Evolutionary conservation across 805 yeast species (phyloP).

Genomic region (Torulaspora quercuum): DNA sequence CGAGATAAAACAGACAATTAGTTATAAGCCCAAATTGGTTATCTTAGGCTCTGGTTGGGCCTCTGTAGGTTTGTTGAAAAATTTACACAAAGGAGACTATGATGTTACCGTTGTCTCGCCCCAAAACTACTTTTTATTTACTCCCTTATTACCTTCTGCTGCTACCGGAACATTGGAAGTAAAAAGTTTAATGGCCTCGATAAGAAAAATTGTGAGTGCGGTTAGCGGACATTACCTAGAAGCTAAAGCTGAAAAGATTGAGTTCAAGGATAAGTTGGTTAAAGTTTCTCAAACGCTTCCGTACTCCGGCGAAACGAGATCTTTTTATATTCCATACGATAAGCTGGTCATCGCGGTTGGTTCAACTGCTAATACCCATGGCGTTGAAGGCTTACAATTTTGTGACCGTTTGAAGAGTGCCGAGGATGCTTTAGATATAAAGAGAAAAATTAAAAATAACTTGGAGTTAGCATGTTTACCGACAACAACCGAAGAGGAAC

Average conservation of each 20-base stretch:
- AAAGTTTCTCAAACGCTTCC: slow-evolving; percentile 50
- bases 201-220: slow-evolving; percentile 51
- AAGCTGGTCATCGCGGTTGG: slow-evolving; percentile 68
- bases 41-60: slow-evolving; percentile 74
- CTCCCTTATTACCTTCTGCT: slow-evolving; percentile 66
- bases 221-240: slow-evolving; percentile 60
- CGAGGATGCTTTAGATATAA: slow-evolving; percentile 56
- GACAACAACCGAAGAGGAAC: slow-evolving; percentile 59
- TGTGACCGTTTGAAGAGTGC: slow-evolving; percentile 63
- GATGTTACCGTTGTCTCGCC: slow-evolving; percentile 67
- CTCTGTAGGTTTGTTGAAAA: slow-evolving; percentile 55
- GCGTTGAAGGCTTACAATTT: slow-evolving; percentile 64
- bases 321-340: slow-evolving; percentile 68
- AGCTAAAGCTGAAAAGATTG: slow-evolving; percentile 58
- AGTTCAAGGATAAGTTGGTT: slow-evolving; percentile 52
- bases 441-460: slow-evolving; percentile 51
- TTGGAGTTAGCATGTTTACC: slow-evolving; percentile 64
- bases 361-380: slow-evolving; percentile 64
- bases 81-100: slow-evolving; percentile 51
- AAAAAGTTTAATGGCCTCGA: slow-evolving; percentile 60
- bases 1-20: slow-evolving; percentile 43
- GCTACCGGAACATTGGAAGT: slow-evolving; percentile 69
- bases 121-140: slow-evolving; percentile 63
- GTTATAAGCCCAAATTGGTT: slow-evolving; percentile 54
- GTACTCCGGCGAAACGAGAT: slow-evolving; percentile 38